A percentile compares a stretch with the other conserved stretches of the same genome.
phyloP scores from a whole-genome alignment of 2,329 filamentous ascomycete species.

The Cyclaneusma minus region DNA sequence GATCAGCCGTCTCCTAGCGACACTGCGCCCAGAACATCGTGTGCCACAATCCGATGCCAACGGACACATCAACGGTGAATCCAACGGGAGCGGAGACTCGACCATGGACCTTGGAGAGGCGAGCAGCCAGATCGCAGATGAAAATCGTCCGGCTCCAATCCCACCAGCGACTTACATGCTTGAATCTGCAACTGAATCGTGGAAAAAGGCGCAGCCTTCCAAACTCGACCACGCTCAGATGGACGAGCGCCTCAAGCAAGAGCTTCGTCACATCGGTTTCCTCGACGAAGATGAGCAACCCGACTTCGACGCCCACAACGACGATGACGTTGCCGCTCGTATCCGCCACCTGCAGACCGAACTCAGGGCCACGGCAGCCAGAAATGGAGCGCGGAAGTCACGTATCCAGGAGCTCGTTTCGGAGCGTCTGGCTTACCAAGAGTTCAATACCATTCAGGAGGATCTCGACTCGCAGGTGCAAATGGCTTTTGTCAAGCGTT shows the following conservation, averaged over 20 bases:
- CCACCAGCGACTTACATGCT: conserved; percentile 67
- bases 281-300: conserved; percentile 51
- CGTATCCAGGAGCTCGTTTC: conserved; percentile 75
- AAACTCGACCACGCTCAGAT: conserved; percentile 76
- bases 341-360: conserved; percentile 72
- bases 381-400: conserved; percentile 83
- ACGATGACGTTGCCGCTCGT: conserved; percentile 86
- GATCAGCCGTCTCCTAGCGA: conserved; percentile 64
- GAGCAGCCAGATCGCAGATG: conserved; percentile 23
- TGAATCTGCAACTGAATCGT: conserved; percentile 59
- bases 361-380: conserved; percentile 66
- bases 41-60: conserved; percentile 38
- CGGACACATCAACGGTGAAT: conserved; percentile 34
- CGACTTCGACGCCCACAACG: conserved; percentile 78
- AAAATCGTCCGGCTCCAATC: conserved; percentile 16
- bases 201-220: conserved; percentile 61
- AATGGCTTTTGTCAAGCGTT: conserved; percentile 88
- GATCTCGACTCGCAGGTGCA: conserved; percentile 93
- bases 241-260: conserved; percentile 81
- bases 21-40: conserved; percentile 63
- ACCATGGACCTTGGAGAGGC: conserved; percentile 32
- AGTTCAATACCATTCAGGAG: conserved; percentile 92
- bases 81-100: conserved; percentile 41
- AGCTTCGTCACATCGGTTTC: conserved; percentile 82
- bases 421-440: conserved; percentile 88